Base-by-base conservation (phyloP, 2,329 filamentous ascomycete species). In the Botrytis porri region DNA sequence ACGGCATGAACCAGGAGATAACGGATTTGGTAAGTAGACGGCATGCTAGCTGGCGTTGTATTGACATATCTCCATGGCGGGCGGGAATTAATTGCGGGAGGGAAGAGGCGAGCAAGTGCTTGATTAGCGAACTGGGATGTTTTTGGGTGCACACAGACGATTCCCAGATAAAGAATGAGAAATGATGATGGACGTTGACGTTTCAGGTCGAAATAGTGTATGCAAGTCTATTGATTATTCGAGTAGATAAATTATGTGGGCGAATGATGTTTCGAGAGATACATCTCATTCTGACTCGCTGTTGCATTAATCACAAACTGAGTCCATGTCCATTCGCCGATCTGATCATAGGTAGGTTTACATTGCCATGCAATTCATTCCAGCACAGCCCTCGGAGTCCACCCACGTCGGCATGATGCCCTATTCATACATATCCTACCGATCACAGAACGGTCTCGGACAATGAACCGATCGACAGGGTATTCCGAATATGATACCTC, bases 31-130 rank as follows among this genome's bases (percentile, higher is more conserved):
- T 29, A 67, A 32, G 25, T 48, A 48, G 63, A 35, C 12, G 29
- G 29, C 12, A 57, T 41, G n/a, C 65, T 67, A 51, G n/a, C 48
- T 54, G 48, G 16, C 35, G 35, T 32, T 67, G 25, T 48, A 67
- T 67, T 37, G 64, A 29, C 32, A 37, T 41, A 25, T 57, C 65
- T 41, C 48, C 65, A 41, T 57, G 10, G n/a, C 65, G 48, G 65
- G 25, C 48, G 37, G 65, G 48, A 57, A 57, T 43, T 59, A 32
- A 57, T 57, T 57, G 45, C 48, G 65, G 65, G 48, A 69, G 65
- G 65, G 48, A 69, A 69, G 48, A 69, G 65, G 65, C 65, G 65
- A 69, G 65, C 65, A 37, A 57, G 65, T 59, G 65, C 64, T 67
- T 67, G 64, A 35, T 48, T 67, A 35, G 25, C 25, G 22, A 48